phyloP scores from a whole-genome alignment of 2,329 filamentous ascomycete genomes.

The Trichophaea hybrida region DNA sequence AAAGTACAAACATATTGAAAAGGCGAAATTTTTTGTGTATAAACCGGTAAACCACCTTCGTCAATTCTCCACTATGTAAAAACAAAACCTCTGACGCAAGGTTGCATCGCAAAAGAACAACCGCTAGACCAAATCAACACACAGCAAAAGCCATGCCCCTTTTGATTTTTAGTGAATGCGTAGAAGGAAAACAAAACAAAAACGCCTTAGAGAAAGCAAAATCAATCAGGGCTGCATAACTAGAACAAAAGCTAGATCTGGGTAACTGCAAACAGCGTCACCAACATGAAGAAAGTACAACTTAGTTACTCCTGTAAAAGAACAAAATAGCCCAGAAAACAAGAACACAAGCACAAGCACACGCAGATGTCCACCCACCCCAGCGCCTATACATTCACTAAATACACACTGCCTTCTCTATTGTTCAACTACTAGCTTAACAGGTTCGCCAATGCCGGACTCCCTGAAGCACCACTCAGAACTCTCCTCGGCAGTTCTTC shows the following conservation, averaged over 20 bases:
- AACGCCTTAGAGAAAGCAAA: constrained; percentile 1
- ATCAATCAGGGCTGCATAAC: neutral
- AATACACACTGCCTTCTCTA: neutral
- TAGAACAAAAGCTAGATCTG: too few species aligned
- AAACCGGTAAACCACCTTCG: too few species aligned
- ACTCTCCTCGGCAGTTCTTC: constrained; percentile 11
- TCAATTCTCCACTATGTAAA: too few species aligned
- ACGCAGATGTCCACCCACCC: neutral
- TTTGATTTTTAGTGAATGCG: neutral
- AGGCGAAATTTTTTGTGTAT: too few species aligned
- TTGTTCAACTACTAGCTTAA: constrained; percentile 21
- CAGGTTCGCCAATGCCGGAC: constrained; percentile 27
- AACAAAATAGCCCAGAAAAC: neutral
- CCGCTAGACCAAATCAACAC: too few species aligned
- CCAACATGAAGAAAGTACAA: too few species aligned
- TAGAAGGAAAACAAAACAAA: neutral
- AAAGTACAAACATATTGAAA: too few species aligned
- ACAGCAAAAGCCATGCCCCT: neutral
- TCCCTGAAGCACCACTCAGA: constrained; percentile 25
- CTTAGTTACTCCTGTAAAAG: neutral
- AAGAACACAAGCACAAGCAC: neutral
- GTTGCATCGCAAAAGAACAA: too few species aligned
- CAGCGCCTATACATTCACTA: neutral
- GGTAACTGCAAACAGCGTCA: too few species aligned
- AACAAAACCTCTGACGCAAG: too few species aligned